Base-by-base conservation (phyloP, 2,329 filamentous ascomycete species). In the Seiridium cupressi region DNA sequence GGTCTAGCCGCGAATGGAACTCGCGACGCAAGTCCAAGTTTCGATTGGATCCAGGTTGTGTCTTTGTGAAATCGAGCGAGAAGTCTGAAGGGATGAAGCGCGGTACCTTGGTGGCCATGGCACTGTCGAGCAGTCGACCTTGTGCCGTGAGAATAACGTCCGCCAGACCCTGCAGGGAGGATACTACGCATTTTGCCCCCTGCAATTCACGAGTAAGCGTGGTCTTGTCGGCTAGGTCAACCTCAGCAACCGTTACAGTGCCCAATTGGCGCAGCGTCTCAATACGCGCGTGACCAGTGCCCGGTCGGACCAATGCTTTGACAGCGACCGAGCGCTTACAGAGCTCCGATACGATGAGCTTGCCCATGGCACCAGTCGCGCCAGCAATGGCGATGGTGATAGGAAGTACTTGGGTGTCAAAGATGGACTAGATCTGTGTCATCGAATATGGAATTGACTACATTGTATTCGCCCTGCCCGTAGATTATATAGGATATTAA, bases 51-150 rank as follows among this genome's bases (percentile, higher is more conserved):
- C 63, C 63, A 13, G 60, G 60, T 32, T 26, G 8, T n/a, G 62
- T 64, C 60, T 63, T 62, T 34, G 63, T 65, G 57, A 65, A 65
- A 53, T 65, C 63, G 35, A 65, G 62, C 8, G 63, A 53, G 34
- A 61, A 61, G 38, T 64, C 59, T 5, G 61, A 61, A 34, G 63
- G 59, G 51, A 47, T 56, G 36, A 65, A 61, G 1, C 62, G 44
- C 46, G 63, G 46, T 13, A 58, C 58, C 31, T 48, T 42, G 26
- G 59, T 46, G 26, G 63, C 57, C 9, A 63, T 51, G 11, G 61
- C 18, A 3, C 60, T 59, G 44, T 65, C 61, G 32, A 56, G 57
- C 13, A 59, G 57, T 34, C 32, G 32, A 10, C 47, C 48, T 18
- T 59, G 57, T 0, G 57, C 38, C 8, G 7, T 55, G 36, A 60